Base-by-base conservation (phyloP, 1,139 yeast genomes). In the Geotrichum siamense region DNA sequence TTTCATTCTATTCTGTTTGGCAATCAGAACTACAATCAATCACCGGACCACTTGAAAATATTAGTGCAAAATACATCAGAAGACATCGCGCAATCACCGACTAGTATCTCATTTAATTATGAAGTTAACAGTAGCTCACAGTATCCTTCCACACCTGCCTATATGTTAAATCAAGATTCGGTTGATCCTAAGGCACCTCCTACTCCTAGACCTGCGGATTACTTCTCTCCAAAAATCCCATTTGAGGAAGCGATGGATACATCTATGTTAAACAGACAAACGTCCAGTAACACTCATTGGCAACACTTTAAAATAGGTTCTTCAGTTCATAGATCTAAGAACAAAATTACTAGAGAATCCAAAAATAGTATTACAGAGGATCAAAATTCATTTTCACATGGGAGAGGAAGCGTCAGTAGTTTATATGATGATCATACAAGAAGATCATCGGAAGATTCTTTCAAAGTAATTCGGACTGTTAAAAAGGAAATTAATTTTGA, bases 401-500 rank as follows among this genome's bases (percentile, higher is more conserved):
- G 13, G 19, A 34, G 44, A 12, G 37, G 43, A 12, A 47, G 45
- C 21, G 19, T 39, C 20, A 45, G 45, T 2, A 44, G 47, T 21
- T 20, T 42, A 10, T 39, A 30, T 23, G 45, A 36, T 13, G 13
- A 26, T 42, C 38, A 41, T 10, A 13, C 31, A 5, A 29, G 48
- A 13, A 28, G 46, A 16, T 44, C 51, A 1, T 48, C 53, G 3
- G 57, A 56, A 30, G 69, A 67, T 45, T 68, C 84, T 0, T 84
- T 85, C 57, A 71, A 81, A 50, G 82, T 84, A 0, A 71, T 84
- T 12, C 63, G 89, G 29, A 76, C 79, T n/a, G 77, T 74, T 34
- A 69, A 74, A 13, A 67, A 75, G 23, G 93, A 82, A 57, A 83
- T 85, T 47, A 87, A 86, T 62, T 84, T 85, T 59, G 93, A 85